phyloP scores from a whole-genome alignment of 306 rosid species.

The Pyrus bretschneideri region DNA sequence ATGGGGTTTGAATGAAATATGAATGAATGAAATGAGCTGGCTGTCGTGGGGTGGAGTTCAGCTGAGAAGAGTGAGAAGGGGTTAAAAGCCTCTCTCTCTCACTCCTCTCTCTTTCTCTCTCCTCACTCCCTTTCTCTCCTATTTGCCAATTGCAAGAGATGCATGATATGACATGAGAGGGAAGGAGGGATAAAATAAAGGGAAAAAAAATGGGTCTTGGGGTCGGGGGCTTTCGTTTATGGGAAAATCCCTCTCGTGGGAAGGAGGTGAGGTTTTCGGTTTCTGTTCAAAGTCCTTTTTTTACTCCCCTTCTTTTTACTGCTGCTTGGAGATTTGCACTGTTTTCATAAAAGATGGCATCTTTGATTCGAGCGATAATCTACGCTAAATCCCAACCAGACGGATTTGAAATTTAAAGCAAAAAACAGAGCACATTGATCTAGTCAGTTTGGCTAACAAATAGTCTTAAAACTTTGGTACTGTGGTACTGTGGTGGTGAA shows the following conservation, averaged over 20 bases:
- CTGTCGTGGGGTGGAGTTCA: constrained; percentile 42
- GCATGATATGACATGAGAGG: constrained; percentile 74
- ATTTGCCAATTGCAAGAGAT: constrained; percentile 28
- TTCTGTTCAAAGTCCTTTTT: constrained; percentile 4
- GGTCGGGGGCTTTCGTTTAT: constrained; percentile 33
- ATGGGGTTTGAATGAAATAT: constrained; percentile 39
- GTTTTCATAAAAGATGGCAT: background rate
- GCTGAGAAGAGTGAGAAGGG: background rate
- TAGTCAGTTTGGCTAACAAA: too few relatives aligned
- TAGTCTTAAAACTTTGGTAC: background rate
- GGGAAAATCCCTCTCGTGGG: constrained; percentile 44
- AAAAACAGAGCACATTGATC: too few relatives aligned
- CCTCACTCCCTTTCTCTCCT: background rate
- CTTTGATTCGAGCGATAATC: background rate
- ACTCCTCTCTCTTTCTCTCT: background rate
- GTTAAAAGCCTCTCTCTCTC: constrained; percentile 1
- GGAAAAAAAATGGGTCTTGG: constrained; percentile 17
- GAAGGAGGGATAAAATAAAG: background rate
- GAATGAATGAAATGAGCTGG: constrained; percentile 62
- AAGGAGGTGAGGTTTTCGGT: constrained; percentile 40
- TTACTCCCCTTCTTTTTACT: background rate
- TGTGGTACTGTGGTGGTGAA: background rate
- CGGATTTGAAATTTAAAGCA: too few relatives aligned
- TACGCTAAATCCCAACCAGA: too few relatives aligned
- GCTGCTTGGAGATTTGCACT: background rate